A percentile compares a stretch with the other conserved stretches of the same genome.
phyloP scores from a whole-genome alignment of 352 stramenopile genomes.

The Thalassiosira exigua region DNA sequence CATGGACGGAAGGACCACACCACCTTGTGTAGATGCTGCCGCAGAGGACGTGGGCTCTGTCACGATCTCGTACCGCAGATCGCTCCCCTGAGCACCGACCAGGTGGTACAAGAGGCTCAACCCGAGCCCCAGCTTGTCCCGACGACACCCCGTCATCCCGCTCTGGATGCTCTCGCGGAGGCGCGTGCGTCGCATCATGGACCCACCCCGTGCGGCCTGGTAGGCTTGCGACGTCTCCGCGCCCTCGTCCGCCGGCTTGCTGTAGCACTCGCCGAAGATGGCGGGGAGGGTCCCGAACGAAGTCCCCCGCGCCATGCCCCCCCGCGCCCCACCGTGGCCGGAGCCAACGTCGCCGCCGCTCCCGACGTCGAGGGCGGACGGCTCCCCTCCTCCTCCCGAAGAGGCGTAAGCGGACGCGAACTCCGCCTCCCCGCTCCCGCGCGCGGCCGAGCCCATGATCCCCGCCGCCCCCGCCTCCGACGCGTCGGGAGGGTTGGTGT shows the following conservation, averaged over 20 bases:
- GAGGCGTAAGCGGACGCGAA: slow-evolving; percentile 5
- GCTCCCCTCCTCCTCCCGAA: background rate
- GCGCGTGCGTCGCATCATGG: slow-evolving; percentile 36
- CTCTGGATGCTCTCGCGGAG: slow-evolving; percentile 49
- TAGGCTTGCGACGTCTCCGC: slow-evolving; percentile 11
- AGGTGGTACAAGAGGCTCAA: slow-evolving; percentile 64
- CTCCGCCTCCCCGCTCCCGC: background rate
- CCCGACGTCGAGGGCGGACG: background rate
- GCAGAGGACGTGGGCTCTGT: slow-evolving; percentile 6
- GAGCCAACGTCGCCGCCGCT: background rate
- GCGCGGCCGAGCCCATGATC: background rate
- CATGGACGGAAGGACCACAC: slow-evolving; percentile 27
- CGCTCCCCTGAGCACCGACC: slow-evolving; percentile 49
- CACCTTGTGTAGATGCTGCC: background rate
- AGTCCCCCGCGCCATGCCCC: background rate
- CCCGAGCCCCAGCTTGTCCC: slow-evolving; percentile 57
- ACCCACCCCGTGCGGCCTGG: slow-evolving; percentile 21
- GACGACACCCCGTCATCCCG: slow-evolving; percentile 53
- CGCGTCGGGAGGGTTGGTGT: slow-evolving; percentile 51
- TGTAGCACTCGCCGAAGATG: slow-evolving; percentile 23
- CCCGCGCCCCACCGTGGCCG: background rate
- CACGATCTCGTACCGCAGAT: slow-evolving; percentile 57
- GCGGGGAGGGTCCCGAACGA: slow-evolving; percentile 5
- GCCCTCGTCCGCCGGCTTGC: background rate
- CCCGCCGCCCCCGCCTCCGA: slow-evolving; percentile 5